Evolutionary conservation across 1,284 basidiomycete species (phyloP).

Genomic region (Ceratorhiza oryzae-sativae): DNA sequence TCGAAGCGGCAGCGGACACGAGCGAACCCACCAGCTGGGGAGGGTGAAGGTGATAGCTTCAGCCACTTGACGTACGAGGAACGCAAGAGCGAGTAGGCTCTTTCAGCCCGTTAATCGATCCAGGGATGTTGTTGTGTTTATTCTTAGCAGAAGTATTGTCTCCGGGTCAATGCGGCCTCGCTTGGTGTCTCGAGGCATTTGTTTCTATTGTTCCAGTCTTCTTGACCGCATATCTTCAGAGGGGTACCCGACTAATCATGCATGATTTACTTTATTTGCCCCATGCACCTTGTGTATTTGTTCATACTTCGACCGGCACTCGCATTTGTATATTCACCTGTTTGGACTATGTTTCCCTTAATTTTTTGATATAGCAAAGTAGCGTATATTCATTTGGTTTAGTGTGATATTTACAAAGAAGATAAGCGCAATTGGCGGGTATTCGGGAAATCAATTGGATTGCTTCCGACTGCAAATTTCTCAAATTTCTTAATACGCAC

Average conservation of each 20-base stretch:
- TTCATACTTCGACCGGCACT: neutral
- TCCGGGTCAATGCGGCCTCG: conserved; percentile 3
- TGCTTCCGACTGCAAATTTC: conserved; percentile 38
- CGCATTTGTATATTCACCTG: conserved; percentile 28
- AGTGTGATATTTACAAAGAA: conserved; percentile 11
- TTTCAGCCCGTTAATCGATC: conserved; percentile 10
- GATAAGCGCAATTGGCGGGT: neutral
- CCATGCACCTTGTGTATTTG: conserved; percentile 37
- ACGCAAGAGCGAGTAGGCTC: conserved; percentile 17
- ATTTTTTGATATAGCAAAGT: conserved; percentile 26
- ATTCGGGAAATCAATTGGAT: conserved; percentile 22
- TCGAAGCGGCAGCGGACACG: conserved; percentile 20
- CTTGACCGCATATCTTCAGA: neutral
- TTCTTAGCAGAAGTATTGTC: conserved; percentile 9
- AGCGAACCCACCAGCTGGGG: neutral
- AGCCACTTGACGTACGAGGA: conserved; percentile 16
- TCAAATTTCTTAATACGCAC: conserved; percentile 14
- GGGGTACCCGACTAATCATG: conserved; percentile 11
- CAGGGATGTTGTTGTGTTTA: conserved; percentile 23
- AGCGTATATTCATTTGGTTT: conserved; percentile 28
- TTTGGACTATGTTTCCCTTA: conserved; percentile 33
- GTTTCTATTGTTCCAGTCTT: conserved; percentile 29
- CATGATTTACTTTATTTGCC: conserved; percentile 35
- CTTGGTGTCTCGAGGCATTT: neutral
- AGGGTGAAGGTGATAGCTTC: conserved; percentile 12